Conservation (phyloP, 805 yeast species). For the Candida suzukii region DNA sequence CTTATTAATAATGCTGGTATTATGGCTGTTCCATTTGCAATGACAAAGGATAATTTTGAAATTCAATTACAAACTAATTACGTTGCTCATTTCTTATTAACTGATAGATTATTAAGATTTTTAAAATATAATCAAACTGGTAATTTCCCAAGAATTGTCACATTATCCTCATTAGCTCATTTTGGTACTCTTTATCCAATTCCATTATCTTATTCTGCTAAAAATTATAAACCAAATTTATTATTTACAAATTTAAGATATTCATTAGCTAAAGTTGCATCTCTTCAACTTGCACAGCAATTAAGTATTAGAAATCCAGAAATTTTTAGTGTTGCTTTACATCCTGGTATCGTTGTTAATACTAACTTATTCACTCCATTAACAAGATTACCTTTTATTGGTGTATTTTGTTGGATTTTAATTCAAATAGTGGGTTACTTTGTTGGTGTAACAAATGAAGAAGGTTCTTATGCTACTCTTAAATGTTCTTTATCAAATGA, state of each 20-base stretch:
- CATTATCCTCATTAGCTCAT: conserved; percentile 63
- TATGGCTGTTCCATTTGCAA: conserved; percentile 63
- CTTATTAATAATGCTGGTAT: conserved; percentile 76
- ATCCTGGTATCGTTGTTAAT: conserved; percentile 85
- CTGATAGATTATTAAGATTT: conserved; percentile 50
- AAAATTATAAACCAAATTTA: conserved; percentile 56
- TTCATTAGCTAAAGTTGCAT: conserved; percentile 70
- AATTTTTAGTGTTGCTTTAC: conserved; percentile 57
- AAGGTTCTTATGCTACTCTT: conserved; percentile 61
- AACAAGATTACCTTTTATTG: conserved; percentile 74
- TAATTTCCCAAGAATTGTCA: conserved; percentile 46
- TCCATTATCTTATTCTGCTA: conserved; percentile 35
- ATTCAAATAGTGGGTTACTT: conserved; percentile 64
- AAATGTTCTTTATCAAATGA: conserved; percentile 52
- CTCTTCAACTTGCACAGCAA: conserved; percentile 64
- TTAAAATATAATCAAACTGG: conserved; percentile 20
- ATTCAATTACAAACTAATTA: conserved; percentile 76
- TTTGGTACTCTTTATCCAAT: conserved; percentile 42
- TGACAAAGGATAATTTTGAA: conserved; percentile 62
- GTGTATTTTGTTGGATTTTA: conserved; percentile 62
- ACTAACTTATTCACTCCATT: conserved; percentile 70
- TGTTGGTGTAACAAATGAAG: conserved; percentile 66
- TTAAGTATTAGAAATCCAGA: conserved; percentile 62
- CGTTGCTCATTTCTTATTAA: conserved; percentile 65
- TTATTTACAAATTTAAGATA: conserved; percentile 74